Evolutionary conservation across 73 alveolate species (phyloP).

Genomic region (Paramecium sonneborni): DNA sequence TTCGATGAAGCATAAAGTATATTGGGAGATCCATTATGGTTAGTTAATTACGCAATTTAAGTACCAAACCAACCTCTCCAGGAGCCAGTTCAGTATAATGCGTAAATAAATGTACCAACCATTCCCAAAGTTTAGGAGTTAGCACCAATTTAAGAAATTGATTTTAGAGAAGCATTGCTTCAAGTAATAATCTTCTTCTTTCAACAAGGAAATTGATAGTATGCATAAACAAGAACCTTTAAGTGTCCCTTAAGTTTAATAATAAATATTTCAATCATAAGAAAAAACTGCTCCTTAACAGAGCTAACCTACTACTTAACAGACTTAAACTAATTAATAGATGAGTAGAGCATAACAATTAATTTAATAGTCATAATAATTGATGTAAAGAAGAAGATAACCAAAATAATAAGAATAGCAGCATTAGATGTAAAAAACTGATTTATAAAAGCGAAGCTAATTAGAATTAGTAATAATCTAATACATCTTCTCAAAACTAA

Average conservation of each 20-base stretch:
- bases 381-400: neutral
- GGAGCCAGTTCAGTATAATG: neutral
- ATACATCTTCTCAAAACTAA: neutral
- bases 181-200: conserved; percentile 4
- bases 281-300: neutral
- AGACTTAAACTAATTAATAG: neutral
- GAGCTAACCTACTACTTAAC: neutral
- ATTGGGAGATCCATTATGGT: conserved; percentile 48
- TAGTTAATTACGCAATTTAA: conserved; percentile 39
- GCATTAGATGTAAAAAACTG: neutral
- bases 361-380: conserved; percentile 15
- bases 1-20: conserved; percentile 25
- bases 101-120: neutral
- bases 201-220: conserved; percentile 8
- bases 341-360: neutral
- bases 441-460: neutral
- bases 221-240: neutral
- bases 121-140: neutral
- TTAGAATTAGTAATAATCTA: neutral
- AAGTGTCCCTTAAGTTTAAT: neutral
- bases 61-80: conserved; percentile 14
- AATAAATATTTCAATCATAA: neutral
- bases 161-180: neutral
- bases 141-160: neutral
- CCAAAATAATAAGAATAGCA: neutral